These are phyloP conservation scores for Nicotiana obtusifolia DNA, from an alignment of 257 asterid genomes.

Conservation along the genomic window DNA sequence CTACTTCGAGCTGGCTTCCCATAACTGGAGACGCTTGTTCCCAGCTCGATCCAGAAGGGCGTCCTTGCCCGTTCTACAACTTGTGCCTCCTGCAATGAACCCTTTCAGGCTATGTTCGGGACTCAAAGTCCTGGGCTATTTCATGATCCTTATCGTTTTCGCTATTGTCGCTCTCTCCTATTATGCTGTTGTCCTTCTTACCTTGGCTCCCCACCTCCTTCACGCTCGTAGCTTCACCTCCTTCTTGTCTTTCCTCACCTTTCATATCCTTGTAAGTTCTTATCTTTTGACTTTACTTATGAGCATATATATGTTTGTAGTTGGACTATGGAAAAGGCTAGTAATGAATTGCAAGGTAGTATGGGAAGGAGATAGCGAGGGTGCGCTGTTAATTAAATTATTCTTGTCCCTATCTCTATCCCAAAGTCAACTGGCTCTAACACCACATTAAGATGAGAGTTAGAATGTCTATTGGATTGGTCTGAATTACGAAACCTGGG, in stretches of 20 bases:
- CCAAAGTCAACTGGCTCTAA: neutral
- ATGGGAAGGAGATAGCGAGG: neutral
- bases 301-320: neutral
- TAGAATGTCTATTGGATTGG: neutral
- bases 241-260: slow-evolving; percentile 37
- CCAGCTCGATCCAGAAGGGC: slow-evolving; percentile 21
- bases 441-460: neutral
- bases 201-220: slow-evolving; percentile 63
- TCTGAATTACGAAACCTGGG: neutral
- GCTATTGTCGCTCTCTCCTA: slow-evolving; percentile 57
- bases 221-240: slow-evolving; percentile 38
- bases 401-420: neutral
- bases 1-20: slow-evolving; percentile 24
- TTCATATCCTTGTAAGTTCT: slow-evolving; percentile 60
- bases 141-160: slow-evolving; percentile 53
- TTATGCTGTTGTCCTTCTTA: slow-evolving; percentile 59
- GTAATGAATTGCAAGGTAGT: too few species aligned
- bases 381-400: neutral
- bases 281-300: neutral
- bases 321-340: neutral
- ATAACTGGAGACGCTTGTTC: slow-evolving; percentile 26
- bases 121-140: slow-evolving; percentile 68
- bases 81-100: slow-evolving; percentile 33
- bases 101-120: slow-evolving; percentile 68
- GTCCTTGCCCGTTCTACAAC: neutral